Conservation (phyloP, 2,329 filamentous ascomycete species). For the Fusarium duplospermum region DNA sequence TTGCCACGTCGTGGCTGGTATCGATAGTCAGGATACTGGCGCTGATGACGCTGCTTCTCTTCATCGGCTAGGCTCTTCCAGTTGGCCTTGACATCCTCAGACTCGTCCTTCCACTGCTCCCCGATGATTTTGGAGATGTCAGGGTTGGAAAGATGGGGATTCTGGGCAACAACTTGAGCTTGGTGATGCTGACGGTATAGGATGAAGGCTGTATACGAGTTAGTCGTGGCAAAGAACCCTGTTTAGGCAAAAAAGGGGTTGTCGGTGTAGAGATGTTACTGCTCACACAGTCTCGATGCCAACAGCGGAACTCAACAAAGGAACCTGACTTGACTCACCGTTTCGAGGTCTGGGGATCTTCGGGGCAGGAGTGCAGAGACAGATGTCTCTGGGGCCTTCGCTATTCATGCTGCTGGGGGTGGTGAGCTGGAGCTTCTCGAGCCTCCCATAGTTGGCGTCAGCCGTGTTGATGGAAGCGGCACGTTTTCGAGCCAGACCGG, state of each 20-base stretch:
- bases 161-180: conserved; percentile 79
- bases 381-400: conserved; percentile 59
- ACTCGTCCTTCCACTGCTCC: conserved; percentile 86
- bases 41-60: conserved; percentile 89
- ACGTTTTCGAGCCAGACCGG: conserved; percentile 54
- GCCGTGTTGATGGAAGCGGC: conserved; percentile 59
- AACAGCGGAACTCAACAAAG: conserved; percentile 23
- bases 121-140: conserved; percentile 98
- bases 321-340: conserved; percentile 57
- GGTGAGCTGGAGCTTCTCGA: conserved; percentile 46
- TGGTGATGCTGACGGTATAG: conserved; percentile 96
- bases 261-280: conserved; percentile 3
- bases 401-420: conserved; percentile 45
- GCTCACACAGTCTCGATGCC: conserved; percentile 7
- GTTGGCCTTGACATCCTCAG: conserved; percentile 78
- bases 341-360: conserved; percentile 70
- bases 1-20: conserved; percentile 84
- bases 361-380: conserved; percentile 66
- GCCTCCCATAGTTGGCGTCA: conserved; percentile 54
- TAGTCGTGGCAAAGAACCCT: conserved; percentile 29
- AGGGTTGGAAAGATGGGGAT: conserved; percentile 93
- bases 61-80: conserved; percentile 94
- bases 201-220: conserved; percentile 81
- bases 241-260: neutral
- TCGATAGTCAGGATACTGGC: conserved; percentile 91